Base-by-base conservation (phyloP, 2,329 filamentous ascomycete species). In the Trichoderma polysporum region DNA sequence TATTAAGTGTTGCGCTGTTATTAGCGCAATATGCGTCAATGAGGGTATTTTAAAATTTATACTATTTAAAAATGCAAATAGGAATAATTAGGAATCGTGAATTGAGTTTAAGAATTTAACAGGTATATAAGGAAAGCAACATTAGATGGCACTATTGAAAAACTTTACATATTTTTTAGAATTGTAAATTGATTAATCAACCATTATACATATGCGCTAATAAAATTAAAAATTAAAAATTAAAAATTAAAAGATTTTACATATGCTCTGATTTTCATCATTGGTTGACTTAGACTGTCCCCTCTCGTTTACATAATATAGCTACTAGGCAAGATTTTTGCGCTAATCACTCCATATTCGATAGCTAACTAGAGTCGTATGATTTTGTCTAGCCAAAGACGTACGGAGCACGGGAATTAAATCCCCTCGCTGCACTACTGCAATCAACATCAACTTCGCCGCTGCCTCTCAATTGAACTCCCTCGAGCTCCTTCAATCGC, bases 381-480 rank as follows among this genome's bases (percentile, higher is more conserved):
- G 60, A 63, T 63, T 63, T 54, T 49, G 27, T 52, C 49, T 63
- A 63, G 60, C 39, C 25, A 27, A 53, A 12, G 49, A 22, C 60
- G n/a, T 45, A 63, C 41, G 49, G 60, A 63, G 60, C 60, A 63
- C 60, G 25, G 45, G 66, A 69, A 70, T 66, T 70, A 68, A 68
- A 70, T 68, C 69, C 70, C 62, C 70, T 66, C 67, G 70, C 66
- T 69, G 68, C 66, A 68, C 69, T 67, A 66, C 71, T 69, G 69
- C 70, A 70, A 69, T 70, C 70, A 68, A 45, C 63, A 57, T 35
- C 61, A 65, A 63, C 68, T 61, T 53, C 50, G 64, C 66, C 58
- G 68, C 66, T 70, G 68, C 71, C 72, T 71, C 69, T 69, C 78
- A 79, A 80, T 80, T 78, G 76, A 75, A 73, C 69, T 67, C 60